A percentile compares a stretch with the other conserved stretches of the same genome.
These are phyloP conservation scores for Cyberlindnera petersonii DNA, from an alignment of 805 yeast species.

Conservation along the genomic window DNA sequence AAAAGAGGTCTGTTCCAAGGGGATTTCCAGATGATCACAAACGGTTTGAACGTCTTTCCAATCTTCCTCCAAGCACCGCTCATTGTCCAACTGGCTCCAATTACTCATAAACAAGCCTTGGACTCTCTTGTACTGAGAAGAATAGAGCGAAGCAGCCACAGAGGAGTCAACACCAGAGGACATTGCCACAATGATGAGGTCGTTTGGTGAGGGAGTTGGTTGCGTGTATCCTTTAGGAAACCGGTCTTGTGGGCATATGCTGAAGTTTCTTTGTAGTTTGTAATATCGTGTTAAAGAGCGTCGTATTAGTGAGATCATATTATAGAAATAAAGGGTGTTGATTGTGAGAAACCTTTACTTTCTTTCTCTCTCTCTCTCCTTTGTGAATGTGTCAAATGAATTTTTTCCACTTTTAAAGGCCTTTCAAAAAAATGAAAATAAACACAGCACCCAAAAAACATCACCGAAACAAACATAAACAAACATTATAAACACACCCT, in stretches of 20 bases:
- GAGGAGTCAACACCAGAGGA: slow-evolving; percentile 97
- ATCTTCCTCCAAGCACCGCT: slow-evolving; percentile 77
- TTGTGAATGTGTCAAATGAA: neutral
- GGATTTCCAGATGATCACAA: slow-evolving; percentile 56
- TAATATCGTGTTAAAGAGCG: too few relatives aligned
- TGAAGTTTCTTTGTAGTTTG: too few relatives aligned
- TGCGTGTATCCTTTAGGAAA: slow-evolving; percentile 31
- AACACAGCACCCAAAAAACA: neutral
- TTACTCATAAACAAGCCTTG: slow-evolving; percentile 90
- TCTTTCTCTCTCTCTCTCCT: neutral
- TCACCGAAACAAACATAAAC: neutral
- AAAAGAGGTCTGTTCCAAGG: slow-evolving; percentile 73
- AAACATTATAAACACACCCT: neutral
- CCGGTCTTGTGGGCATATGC: slow-evolving; percentile 8
- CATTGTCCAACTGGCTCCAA: slow-evolving; percentile 41
- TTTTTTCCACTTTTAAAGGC: too few relatives aligned
- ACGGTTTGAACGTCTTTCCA: slow-evolving; percentile 80
- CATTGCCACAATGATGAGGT: slow-evolving; percentile 81
- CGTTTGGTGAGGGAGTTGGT: slow-evolving; percentile 44
- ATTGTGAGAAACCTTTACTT: too few relatives aligned
- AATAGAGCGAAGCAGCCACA: slow-evolving; percentile 69
- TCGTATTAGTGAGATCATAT: too few relatives aligned
- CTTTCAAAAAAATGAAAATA: too few relatives aligned
- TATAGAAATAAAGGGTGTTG: too few relatives aligned
- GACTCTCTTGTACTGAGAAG: slow-evolving; percentile 54